A percentile compares a stretch with the other conserved stretches of the same genome.
Evolutionary conservation across 768 basidiomycete species (phyloP).

Genomic region (Agrocybe praecox): DNA sequence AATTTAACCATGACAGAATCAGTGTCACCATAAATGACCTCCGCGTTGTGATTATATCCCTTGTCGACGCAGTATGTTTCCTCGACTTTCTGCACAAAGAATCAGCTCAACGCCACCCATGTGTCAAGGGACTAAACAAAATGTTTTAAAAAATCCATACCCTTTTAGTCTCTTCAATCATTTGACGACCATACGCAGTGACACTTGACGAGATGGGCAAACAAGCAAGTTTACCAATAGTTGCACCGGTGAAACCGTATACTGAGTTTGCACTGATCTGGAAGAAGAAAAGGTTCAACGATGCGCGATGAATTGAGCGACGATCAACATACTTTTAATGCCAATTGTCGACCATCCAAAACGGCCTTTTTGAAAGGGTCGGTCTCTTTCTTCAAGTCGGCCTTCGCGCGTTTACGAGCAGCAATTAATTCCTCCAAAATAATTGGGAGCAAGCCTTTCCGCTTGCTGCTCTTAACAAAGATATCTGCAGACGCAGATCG

Average conservation of each 20-base stretch:
- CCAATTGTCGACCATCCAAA: conserved; percentile 94
- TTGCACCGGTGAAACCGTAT: conserved; percentile 98
- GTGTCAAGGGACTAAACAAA: background rate
- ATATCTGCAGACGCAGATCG: conserved; percentile 59
- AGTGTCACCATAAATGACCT: conserved; percentile 98
- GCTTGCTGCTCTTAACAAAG: conserved; percentile 70
- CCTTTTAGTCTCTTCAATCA: conserved; percentile 97
- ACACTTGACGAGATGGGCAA: conserved; percentile 93
- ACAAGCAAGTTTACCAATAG: conserved; percentile 95
- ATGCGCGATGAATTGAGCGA: background rate
- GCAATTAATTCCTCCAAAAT: conserved; percentile 92
- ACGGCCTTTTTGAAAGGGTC: conserved; percentile 98
- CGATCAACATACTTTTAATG: conserved; percentile 71
- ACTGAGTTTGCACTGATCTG: conserved; percentile 99
- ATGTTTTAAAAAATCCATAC: conserved; percentile 31
- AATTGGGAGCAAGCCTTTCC: conserved; percentile 91
- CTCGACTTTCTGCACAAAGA: conserved; percentile 73
- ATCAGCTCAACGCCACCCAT: background rate
- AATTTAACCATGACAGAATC: conserved; percentile 99
- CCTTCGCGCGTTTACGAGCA: conserved; percentile 93
- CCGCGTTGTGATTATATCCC: conserved; percentile 83
- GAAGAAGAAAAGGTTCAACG: background rate
- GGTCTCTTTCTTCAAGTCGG: conserved; percentile 94
- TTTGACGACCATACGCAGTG: conserved; percentile 96
- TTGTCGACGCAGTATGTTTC: conserved; percentile 83